Evolutionary conservation across 371 early-diverging fungal genomes (phyloP), one percentile per base, ranked within the genome.

Genomic region (Apophysomyces trapeziformis): DNA sequence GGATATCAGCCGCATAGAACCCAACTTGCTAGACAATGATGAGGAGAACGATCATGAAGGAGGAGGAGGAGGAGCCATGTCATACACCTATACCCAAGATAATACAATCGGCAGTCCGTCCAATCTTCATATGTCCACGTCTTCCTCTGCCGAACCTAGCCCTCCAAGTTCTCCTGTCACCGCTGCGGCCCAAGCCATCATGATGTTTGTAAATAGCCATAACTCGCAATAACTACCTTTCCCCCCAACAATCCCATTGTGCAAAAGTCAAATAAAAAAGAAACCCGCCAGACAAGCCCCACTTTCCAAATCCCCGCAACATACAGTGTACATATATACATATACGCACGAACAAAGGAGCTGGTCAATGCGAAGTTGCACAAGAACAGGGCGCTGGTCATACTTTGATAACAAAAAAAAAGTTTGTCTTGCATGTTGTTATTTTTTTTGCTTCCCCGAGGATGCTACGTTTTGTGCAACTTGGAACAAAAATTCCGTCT

Each of bases 151-250:
- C 1, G 54, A 56, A 21, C 57, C 57, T n/a, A 70, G 73, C 38
- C 71, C 74, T 7, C 74, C 76, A 1, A 61, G 67, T 3, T 79
- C 79, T 7, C 79, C 79, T 38, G 67, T 67, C 5, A 76, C 79
- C 56, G 71, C 76, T 46, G 79, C 79, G 54, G 79, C 79, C 12
- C 72, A 74, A 44, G 73, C 76, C 5, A 79, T 79, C 57, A 74
- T 79, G 74, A 76, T 74, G 76, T 74, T 76, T 74, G 71, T 50
- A 50, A n/a, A 50, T 50, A 50, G 54, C 21, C 54, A 50, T 50
- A 50, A 21, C 11, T 50, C 21, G 54, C 54, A n/a, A 50, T 50
- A 50, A 50, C 21, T 6, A 5, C 54, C 1, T 26, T 16, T 13
- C 47, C 47, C 18, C 47, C 54, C 21, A 4, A n/a, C 26, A 26